phyloP scores from a whole-genome alignment of 2,329 filamentous ascomycete species.

The Diplodia seriata region DNA sequence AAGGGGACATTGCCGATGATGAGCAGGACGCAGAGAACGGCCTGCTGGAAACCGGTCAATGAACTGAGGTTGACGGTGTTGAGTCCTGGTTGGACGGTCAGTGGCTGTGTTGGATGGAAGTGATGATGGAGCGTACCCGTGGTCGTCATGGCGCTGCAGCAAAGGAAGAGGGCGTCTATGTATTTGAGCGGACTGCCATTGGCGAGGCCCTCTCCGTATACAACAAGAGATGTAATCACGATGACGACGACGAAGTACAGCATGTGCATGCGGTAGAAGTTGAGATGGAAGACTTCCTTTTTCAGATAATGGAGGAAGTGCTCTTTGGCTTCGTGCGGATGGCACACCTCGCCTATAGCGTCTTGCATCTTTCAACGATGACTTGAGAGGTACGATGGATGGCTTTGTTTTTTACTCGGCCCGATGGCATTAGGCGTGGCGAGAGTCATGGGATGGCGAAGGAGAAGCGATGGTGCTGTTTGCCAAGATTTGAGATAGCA shows the following conservation, averaged over 20 bases:
- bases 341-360: neutral
- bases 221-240: conserved; percentile 39
- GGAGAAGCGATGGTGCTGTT: too few species aligned
- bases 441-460: too few species aligned
- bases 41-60: conserved; percentile 42
- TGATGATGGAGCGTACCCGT: conserved; percentile 35
- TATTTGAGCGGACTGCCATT: conserved; percentile 38
- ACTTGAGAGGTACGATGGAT: too few species aligned
- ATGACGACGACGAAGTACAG: conserved; percentile 43
- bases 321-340: conserved; percentile 29
- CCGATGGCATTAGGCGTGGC: too few species aligned
- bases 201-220: conserved; percentile 42
- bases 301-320: conserved; percentile 29
- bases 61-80: conserved; percentile 41
- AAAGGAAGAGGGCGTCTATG: conserved; percentile 41
- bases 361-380: neutral
- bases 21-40: conserved; percentile 40
- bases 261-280: conserved; percentile 39
- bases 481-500: too few species aligned
- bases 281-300: conserved; percentile 31
- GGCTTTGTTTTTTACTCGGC: too few species aligned
- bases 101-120: neutral
- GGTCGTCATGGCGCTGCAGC: conserved; percentile 44
- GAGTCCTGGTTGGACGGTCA: conserved; percentile 36
- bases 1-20: conserved; percentile 44